Conservation (phyloP, 148 eudicot genomes). For the Chenopodium album region DNA sequence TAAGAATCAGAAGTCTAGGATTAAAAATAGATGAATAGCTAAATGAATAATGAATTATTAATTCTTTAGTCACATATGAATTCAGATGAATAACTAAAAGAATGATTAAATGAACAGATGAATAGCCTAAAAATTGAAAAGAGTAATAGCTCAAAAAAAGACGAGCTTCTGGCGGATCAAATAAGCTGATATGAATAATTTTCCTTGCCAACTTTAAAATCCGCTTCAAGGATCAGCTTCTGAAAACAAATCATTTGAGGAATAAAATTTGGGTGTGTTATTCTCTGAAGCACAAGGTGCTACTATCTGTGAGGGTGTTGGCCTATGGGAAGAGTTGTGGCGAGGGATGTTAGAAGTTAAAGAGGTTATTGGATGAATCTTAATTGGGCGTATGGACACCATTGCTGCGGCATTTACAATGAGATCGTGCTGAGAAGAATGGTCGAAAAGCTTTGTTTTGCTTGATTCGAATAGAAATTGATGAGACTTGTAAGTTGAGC, state of each 20-base stretch:
- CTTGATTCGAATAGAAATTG: neutral
- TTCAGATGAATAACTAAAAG: no score
- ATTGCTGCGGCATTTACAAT: neutral
- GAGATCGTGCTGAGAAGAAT: neutral
- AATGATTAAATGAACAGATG: no score
- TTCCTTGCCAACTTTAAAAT: neutral
- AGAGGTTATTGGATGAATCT: neutral
- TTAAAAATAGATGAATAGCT: neutral
- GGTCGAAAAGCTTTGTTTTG: neutral
- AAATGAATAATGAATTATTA: neutral
- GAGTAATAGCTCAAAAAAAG: neutral
- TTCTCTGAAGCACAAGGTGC: slow-evolving; percentile 8
- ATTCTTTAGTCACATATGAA: neutral
- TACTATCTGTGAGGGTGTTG: slow-evolving; percentile 1
- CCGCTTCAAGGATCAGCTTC: neutral
- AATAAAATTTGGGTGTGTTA: neutral
- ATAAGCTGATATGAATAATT: neutral
- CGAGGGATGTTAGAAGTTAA: neutral
- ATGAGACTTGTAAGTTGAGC: slow-evolving; percentile 13
- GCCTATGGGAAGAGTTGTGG: neutral
- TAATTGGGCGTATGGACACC: neutral
- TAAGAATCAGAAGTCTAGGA: neutral
- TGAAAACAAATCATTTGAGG: neutral
- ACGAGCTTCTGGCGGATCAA: neutral
- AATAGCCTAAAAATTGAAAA: neutral